Base-by-base conservation (phyloP, 2,329 filamentous ascomycete species). In the Arthrobotrys entomopaga region DNA sequence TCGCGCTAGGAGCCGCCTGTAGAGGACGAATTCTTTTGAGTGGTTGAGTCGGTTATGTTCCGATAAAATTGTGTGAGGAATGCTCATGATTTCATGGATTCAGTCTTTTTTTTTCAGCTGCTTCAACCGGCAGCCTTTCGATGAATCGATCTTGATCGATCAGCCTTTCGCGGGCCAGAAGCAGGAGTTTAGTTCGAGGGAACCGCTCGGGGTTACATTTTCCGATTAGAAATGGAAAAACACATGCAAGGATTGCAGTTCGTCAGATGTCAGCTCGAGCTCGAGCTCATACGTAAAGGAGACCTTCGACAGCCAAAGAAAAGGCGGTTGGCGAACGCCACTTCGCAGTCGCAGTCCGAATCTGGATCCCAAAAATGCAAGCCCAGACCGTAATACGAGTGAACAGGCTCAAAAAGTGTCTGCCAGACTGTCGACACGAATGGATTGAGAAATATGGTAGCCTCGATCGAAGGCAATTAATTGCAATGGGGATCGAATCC, bases 1-100 rank as follows among this genome's bases (percentile, higher is more conserved):
- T 22, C 48, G 46, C 67, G 59, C 67, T 73, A 73, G 61, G 67
- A 65, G 67, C 67, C 67, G 67, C 67, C 60, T 60, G 67, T 61
- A 42, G 67, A 72, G 53, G 46, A 20, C 4, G 38, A 16, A n/a
- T n/a, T n/a, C n/a, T 20, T 46, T 13, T 26, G 11, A 56, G n/a
- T 43, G 40, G 11, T 29, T 52, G 38, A 29, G 29, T 56, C 65
- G 65, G 57, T 49, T 69, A 61, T 56, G 49, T 61, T 56, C 56
- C 65, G 57, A 53, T 48, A 42, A 3, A 48, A 54, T 61, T 48
- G n/a, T 22, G 29, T 42, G 24, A 63, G 46, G 59, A 56, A 69
- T 61, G 50, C 50, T 56, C 24, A 63, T 70, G 50, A 63, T 54
- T 56, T 56, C 49, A 42, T 57, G n/a, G n/a, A n/a, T n/a, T n/a